Conservation (phyloP, 352 stramenopile species). For the Globisporangium barbulae region DNA sequence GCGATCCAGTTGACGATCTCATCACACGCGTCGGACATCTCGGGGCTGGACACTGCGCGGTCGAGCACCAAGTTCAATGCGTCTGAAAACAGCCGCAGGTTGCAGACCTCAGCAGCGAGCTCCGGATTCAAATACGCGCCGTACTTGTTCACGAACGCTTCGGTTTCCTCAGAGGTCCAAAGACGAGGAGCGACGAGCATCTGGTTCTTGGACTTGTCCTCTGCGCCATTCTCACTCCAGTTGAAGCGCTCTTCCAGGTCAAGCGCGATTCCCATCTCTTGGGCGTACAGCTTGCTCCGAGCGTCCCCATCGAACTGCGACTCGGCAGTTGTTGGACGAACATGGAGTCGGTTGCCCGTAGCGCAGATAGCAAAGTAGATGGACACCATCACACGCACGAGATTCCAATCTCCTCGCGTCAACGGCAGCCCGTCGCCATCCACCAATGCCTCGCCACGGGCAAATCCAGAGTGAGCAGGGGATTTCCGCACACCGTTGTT, state of each 20-base stretch:
- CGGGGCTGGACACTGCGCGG: conserved; percentile 75
- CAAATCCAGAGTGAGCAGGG: conserved; percentile 33
- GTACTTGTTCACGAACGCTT: conserved; percentile 79
- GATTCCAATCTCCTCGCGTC: conserved; percentile 77
- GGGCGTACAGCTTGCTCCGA: conserved; percentile 46
- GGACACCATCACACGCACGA: conserved; percentile 76
- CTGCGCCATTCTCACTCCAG: conserved; percentile 14
- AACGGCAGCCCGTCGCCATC: conserved; percentile 78
- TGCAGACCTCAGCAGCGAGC: conserved; percentile 78
- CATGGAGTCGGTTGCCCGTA: conserved; percentile 41
- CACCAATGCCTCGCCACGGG: conserved; percentile 62
- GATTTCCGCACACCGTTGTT: conserved; percentile 17
- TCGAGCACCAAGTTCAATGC: conserved; percentile 71
- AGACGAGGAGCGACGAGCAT: conserved; percentile 8
- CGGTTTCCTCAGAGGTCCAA: conserved; percentile 47
- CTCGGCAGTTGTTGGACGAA: conserved; percentile 34
- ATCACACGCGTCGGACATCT: conserved; percentile 70
- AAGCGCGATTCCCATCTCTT: conserved; percentile 61
- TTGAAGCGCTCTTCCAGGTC: conserved; percentile 38
- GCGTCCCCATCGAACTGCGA: conserved; percentile 17
- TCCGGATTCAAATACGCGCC: conserved; percentile 84
- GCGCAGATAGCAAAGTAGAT: conserved; percentile 74
- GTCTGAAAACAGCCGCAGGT: conserved; percentile 54
- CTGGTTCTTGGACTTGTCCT: conserved; percentile 15
- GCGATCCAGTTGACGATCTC: conserved; percentile 81